Conservation (phyloP, 2,329 filamentous ascomycete species). For the Xylariaceae sp. region DNA sequence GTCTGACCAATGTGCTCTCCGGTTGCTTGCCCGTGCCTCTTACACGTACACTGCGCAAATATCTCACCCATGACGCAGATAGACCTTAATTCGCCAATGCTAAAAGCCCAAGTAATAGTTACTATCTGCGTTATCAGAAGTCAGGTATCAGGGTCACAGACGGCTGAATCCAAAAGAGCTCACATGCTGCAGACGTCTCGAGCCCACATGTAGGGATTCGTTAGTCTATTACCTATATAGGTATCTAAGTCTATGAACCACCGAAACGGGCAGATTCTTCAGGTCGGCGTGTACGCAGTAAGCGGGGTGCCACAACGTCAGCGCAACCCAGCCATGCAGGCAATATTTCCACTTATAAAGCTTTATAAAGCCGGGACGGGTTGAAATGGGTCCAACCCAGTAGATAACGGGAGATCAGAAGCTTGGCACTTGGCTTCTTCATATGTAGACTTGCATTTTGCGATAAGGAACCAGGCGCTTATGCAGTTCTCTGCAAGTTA, state of each 20-base stretch:
- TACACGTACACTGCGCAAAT: no score
- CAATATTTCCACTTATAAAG: conserved; percentile 11
- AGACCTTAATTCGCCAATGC: not conserved
- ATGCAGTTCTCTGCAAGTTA: conserved; percentile 1
- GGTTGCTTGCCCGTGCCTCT: no score
- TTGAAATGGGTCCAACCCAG: conserved; percentile 11
- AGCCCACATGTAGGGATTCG: conserved; percentile 7
- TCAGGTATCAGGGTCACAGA: conserved; percentile 13
- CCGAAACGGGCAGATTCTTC: conserved; percentile 14
- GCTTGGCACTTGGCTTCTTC: no score
- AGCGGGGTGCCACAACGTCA: conserved; percentile 21
- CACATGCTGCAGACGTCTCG: conserved; percentile 14
- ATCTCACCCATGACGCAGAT: not conserved
- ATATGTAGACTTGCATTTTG: no score
- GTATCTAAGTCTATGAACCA: conserved; percentile 15
- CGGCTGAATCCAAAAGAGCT: conserved; percentile 18
- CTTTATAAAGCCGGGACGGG: conserved; percentile 14
- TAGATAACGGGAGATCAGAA: conserved; percentile 17
- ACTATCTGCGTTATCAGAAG: conserved; percentile 4
- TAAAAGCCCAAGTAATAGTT: not conserved
- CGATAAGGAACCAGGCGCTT: conserved; percentile 12
- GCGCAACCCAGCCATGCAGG: conserved; percentile 17
- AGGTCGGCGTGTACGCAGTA: conserved; percentile 22
- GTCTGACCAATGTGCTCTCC: no score
- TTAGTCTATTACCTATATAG: conserved; percentile 7